Base-by-base conservation (phyloP, 2,329 filamentous ascomycete genomes). In the Colletotrichum kahawae region DNA sequence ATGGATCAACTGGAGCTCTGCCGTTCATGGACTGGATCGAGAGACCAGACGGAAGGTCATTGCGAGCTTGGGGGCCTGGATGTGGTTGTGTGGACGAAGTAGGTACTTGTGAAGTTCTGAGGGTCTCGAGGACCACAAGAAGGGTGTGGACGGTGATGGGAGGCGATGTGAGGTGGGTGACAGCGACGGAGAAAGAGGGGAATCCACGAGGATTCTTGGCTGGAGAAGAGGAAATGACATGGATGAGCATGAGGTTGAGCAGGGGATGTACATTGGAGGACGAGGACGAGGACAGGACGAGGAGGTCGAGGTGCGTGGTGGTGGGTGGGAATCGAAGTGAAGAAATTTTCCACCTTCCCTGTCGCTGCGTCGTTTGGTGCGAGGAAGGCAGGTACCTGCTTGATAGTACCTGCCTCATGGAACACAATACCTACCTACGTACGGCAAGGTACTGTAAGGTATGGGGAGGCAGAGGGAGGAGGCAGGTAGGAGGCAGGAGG, bases 321-420 rank as follows among this genome's bases (percentile, higher is more conserved):
- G 48, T 59, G 36, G 62, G 72, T 67, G 63, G 69, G 68, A 75
- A 75, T 71, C 34, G 51, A 64, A 43, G 69, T 72, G 72, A 72
- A 72, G 72, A 72, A 67, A 57, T 67, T 75, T 75, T 36, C 63
- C 67, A 72, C 72, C 72, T 72, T 75, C 72, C 72, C 64, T 72
- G 72, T 71, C 67, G 29, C 29, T 24, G 57, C 29, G 16, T 60
- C 57, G 57, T 60, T 60, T 60, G 54, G 24, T 13, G n/a, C 43
- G 43, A 21, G 43, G 43, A 51, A 51, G 43, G 43, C 43, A 51
- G n/a, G 43, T 51, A 24, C 43, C 43, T 51, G n/a, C 43, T 51
- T 51, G n/a, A 21, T 12, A 51, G 43, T 51, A 13, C 43, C 43
- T 51, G 43, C 43, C 43, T 51, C 43, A 51, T 24, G 43, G 43